These are phyloP conservation scores for Leucoagaricus sp. DNA, from an alignment of 1,284 basidiomycete species.

Conservation along the genomic window DNA sequence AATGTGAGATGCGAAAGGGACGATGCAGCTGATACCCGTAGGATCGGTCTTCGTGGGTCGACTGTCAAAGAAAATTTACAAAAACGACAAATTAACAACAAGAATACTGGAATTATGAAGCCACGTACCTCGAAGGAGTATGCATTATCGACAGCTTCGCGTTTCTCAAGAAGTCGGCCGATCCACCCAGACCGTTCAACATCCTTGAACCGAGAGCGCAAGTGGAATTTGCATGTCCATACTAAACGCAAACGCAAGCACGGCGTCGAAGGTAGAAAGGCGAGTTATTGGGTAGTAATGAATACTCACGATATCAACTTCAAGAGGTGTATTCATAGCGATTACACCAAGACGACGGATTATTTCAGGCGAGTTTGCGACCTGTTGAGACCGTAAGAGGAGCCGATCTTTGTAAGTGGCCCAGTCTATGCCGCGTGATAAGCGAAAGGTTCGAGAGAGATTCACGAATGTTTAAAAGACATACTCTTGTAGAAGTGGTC, in stretches of 20 bases:
- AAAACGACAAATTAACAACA: background rate
- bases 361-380: slow-evolving; percentile 54
- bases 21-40: slow-evolving; percentile 52
- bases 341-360: slow-evolving; percentile 52
- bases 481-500: slow-evolving; percentile 45
- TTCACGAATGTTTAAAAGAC: too few species aligned
- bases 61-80: background rate
- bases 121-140: slow-evolving; percentile 44
- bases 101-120: background rate
- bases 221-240: slow-evolving; percentile 54
- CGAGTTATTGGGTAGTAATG: background rate
- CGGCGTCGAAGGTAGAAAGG: background rate
- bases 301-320: slow-evolving; percentile 45
- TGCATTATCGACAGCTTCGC: slow-evolving; percentile 56
- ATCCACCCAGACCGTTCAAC: slow-evolving; percentile 54
- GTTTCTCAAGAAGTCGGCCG: slow-evolving; percentile 51
- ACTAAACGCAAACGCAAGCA: slow-evolving; percentile 24
- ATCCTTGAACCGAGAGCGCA: slow-evolving; percentile 48
- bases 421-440: slow-evolving; percentile 39
- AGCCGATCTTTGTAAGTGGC: slow-evolving; percentile 48
- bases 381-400: slow-evolving; percentile 54
- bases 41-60: slow-evolving; percentile 29
- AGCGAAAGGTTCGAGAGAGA: background rate
- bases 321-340: slow-evolving; percentile 55
- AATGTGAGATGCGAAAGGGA: slow-evolving; percentile 50